Conservation (phyloP, 106 monocot genomes). For the Triglochin maritima region DNA sequence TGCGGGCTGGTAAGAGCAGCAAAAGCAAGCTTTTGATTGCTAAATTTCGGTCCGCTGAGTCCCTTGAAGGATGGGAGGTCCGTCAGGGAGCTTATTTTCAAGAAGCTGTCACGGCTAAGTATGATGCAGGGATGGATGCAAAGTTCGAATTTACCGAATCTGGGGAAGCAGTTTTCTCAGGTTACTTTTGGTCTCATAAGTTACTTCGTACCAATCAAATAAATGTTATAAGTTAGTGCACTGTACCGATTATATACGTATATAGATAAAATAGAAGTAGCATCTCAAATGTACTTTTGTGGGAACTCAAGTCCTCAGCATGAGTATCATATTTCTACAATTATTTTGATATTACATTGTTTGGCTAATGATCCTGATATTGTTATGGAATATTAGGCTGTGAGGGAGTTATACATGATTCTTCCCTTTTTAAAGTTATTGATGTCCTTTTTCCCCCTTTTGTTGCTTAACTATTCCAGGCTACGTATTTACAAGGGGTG, state of each 20-base stretch:
- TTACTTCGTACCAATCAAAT: not conserved
- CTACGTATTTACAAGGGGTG: constrained; percentile 92
- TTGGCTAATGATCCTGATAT: too few species aligned
- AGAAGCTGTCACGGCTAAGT: constrained; percentile 55
- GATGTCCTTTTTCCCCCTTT: not conserved
- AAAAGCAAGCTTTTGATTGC: constrained; percentile 93
- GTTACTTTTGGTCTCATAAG: constrained; percentile 12
- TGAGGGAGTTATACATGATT: too few species aligned
- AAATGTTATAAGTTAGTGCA: not conserved
- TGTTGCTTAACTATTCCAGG: constrained; percentile 26
- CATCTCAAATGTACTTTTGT: too few species aligned
- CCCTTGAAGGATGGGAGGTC: constrained; percentile 78
- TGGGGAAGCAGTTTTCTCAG: constrained; percentile 79
- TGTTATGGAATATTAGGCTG: too few species aligned
- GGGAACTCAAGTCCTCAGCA: too few species aligned
- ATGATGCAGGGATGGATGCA: constrained; percentile 87
- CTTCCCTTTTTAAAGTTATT: not conserved
- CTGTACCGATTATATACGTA: too few species aligned
- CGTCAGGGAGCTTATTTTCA: constrained; percentile 76
- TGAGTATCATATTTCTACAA: too few species aligned
- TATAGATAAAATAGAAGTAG: too few species aligned
- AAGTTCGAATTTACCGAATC: constrained; percentile 68
- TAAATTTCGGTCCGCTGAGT: constrained; percentile 63
- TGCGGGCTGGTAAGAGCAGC: constrained; percentile 96
- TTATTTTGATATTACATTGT: too few species aligned